Conservation (phyloP, 495 filamentous ascomycete species). For the Articulospora tetracladia region DNA sequence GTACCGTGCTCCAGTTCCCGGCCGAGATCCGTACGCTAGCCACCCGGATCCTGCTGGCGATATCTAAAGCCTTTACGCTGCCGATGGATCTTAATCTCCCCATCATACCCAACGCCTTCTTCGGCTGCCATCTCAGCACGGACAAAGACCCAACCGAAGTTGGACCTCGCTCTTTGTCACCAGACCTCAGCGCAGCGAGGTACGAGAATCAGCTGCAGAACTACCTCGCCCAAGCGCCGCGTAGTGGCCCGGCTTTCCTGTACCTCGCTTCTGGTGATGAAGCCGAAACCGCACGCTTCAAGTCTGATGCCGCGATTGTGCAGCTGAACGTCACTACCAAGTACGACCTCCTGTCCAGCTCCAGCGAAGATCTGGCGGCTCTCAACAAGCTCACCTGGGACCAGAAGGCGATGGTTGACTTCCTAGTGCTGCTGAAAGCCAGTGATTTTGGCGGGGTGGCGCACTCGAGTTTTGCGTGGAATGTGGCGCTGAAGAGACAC, state of each 20-base stretch:
- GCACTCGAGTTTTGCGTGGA: constrained; percentile 23
- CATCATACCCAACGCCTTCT: constrained; percentile 8
- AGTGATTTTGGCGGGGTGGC: constrained; percentile 18
- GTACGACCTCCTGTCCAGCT: constrained; percentile 2
- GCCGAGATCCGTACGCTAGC: constrained; percentile 16
- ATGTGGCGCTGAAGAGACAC: constrained; percentile 23
- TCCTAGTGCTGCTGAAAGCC: constrained; percentile 17
- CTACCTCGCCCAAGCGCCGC: constrained; percentile 17
- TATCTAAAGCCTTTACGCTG: background rate
- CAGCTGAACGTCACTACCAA: constrained; percentile 17
- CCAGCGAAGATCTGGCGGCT: background rate
- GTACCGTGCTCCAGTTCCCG: constrained; percentile 18
- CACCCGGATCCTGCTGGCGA: constrained; percentile 2
- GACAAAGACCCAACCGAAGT: constrained; percentile 6
- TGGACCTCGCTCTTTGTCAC: background rate
- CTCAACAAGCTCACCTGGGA: background rate
- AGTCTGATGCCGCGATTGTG: background rate
- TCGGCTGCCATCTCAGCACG: constrained; percentile 21
- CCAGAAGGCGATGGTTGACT: constrained; percentile 10
- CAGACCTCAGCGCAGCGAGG: background rate
- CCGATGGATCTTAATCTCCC: background rate
- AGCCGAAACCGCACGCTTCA: constrained; percentile 8
- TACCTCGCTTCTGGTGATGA: constrained; percentile 18
- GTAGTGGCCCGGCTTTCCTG: constrained; percentile 2
- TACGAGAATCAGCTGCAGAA: constrained; percentile 5